phyloP scores from a whole-genome alignment of 2,329 filamentous ascomycete genomes.

The Beauveria sp. region DNA sequence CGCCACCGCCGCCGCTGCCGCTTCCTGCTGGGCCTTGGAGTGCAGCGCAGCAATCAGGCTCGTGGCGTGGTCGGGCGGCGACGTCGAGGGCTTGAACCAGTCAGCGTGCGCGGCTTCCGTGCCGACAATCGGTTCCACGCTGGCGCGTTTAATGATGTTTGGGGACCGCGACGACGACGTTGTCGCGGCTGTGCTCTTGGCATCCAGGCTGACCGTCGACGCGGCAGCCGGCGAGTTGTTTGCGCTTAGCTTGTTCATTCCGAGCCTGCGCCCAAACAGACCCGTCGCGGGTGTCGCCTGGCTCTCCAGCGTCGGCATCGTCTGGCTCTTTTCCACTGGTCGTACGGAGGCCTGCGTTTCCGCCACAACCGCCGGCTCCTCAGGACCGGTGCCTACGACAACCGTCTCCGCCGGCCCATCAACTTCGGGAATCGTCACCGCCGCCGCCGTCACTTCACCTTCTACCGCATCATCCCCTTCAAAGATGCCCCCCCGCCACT shows the following conservation, averaged over 20 bases:
- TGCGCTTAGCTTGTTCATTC: conserved; percentile 27
- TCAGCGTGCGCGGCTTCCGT: conserved; percentile 62
- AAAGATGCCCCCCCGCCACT: conserved; percentile 80
- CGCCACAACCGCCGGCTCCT: background rate
- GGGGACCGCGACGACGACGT: conserved; percentile 27
- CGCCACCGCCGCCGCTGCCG: conserved; percentile 34
- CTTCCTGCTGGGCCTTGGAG: conserved; percentile 50
- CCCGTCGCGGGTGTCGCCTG: conserved; percentile 27
- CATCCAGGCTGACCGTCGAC: conserved; percentile 42
- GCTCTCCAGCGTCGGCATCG: conserved; percentile 36
- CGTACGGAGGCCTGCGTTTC: conserved; percentile 33
- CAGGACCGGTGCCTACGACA: background rate
- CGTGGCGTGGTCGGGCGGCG: conserved; percentile 52
- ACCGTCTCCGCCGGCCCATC: background rate
- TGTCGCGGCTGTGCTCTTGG: conserved; percentile 31
- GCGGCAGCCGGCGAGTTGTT: conserved; percentile 25
- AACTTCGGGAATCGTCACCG: background rate
- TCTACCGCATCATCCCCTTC: conserved; percentile 44
- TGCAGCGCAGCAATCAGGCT: conserved; percentile 62
- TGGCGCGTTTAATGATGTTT: conserved; percentile 36
- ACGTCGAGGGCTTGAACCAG: conserved; percentile 48
- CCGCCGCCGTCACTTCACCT: conserved; percentile 3
- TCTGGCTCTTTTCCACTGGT: conserved; percentile 49
- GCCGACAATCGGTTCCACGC: conserved; percentile 54
- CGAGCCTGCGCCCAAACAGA: conserved; percentile 44